Percentiles rank a stretch among this genome's conserved stretches.
These are phyloP conservation scores for Yamadazyma takamatsuzukensis DNA, from an alignment of 805 yeast species.

Conservation along the genomic window DNA sequence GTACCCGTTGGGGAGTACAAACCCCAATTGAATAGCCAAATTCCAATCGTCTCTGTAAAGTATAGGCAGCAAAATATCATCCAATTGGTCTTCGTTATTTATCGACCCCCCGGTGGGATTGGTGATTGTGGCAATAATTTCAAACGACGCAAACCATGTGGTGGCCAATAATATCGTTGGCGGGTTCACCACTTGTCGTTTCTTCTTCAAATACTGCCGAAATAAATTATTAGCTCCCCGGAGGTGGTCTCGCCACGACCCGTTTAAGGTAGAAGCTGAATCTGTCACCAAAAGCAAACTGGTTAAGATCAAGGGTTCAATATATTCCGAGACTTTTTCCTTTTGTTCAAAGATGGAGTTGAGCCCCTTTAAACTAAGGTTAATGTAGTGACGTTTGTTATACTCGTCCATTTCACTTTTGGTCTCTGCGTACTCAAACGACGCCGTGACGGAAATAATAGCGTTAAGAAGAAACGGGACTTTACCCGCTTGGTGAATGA, in stretches of 20 bases:
- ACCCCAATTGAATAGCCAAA: constrained; percentile 23
- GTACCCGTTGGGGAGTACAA: constrained; percentile 40
- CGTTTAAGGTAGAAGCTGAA: constrained; percentile 44
- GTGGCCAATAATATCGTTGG: constrained; percentile 46
- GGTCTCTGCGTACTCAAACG: constrained; percentile 13
- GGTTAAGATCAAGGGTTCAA: constrained; percentile 59
- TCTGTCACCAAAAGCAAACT: constrained; percentile 57
- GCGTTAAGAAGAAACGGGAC: constrained; percentile 15
- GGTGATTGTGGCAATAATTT: constrained; percentile 47
- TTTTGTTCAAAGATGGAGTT: constrained; percentile 14
- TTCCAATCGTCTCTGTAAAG: constrained; percentile 20
- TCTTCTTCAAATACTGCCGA: constrained; percentile 37
- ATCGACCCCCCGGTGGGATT: constrained; percentile 51
- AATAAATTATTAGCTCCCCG: constrained; percentile 55
- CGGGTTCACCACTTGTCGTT: constrained; percentile 19
- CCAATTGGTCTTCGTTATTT: constrained; percentile 31
- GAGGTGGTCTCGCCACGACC: constrained; percentile 56
- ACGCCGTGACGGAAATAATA: constrained; percentile 15
- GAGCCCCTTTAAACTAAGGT: constrained; percentile 12
- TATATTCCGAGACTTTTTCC: constrained; percentile 30
- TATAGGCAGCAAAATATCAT: constrained; percentile 18
- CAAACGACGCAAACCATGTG: constrained; percentile 51
- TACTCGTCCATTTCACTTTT: constrained; percentile 9
- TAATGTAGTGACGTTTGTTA: constrained; percentile 9
- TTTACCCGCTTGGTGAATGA: constrained; percentile 12